A percentile compares a stretch with the other conserved stretches of the same genome.
Conservation (phyloP, 2,329 filamentous ascomycete species). For the Colletotrichum chrysophilum region DNA sequence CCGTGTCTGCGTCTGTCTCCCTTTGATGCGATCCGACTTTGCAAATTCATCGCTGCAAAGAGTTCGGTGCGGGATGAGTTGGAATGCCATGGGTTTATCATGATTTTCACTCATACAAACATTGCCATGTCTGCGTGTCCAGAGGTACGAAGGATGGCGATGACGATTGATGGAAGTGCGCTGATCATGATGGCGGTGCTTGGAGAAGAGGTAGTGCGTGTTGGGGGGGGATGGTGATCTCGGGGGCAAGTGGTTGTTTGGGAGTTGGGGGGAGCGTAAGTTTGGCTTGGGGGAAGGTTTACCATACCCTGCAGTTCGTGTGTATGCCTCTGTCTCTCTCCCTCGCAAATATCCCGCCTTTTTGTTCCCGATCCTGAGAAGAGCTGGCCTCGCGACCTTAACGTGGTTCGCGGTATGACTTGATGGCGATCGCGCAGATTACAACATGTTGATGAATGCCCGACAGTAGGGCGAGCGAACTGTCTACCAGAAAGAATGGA, state of each 20-base stretch:
- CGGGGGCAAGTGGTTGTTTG: background rate
- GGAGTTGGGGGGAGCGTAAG: background rate
- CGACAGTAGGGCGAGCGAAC: background rate
- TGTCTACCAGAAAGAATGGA: slow-evolving; percentile 16
- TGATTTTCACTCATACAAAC: slow-evolving; percentile 22
- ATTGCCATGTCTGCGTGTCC: slow-evolving; percentile 14
- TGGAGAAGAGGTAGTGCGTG: background rate
- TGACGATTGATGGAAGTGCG: background rate
- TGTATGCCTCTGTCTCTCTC: background rate
- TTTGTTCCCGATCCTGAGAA: background rate
- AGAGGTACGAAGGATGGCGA: background rate
- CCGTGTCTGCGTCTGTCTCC: slow-evolving; percentile 1
- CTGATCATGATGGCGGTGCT: background rate
- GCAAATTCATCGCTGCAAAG: slow-evolving; percentile 22
- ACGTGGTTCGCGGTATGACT: slow-evolving; percentile 16
- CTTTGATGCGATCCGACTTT: slow-evolving; percentile 18
- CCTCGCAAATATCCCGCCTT: background rate
- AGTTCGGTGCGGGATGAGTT: slow-evolving; percentile 15
- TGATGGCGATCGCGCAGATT: slow-evolving; percentile 15
- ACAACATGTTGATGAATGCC: slow-evolving; percentile 17
- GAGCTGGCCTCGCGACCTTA: slow-evolving; percentile 14
- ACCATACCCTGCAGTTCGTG: slow-evolving; percentile 22
- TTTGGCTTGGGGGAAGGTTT: slow-evolving; percentile 15
- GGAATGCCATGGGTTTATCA: slow-evolving; percentile 16
- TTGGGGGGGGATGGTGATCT: background rate